These are phyloP conservation scores for Populus hybrid DNA, from an alignment of 441 rosid species.

Conservation along the genomic window DNA sequence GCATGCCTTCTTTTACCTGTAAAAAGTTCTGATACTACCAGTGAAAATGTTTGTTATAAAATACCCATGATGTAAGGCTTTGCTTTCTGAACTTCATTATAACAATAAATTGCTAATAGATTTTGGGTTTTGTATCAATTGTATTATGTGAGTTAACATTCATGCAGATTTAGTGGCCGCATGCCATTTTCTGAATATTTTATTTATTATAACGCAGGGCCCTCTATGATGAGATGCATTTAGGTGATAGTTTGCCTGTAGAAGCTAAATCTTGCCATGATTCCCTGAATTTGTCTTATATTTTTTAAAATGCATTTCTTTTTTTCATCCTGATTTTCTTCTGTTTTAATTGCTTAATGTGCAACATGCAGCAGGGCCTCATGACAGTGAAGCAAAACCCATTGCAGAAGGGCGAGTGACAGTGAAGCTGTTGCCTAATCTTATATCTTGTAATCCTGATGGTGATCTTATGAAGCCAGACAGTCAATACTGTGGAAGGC, in stretches of 20 bases:
- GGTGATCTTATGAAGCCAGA: slow-evolving; percentile 28
- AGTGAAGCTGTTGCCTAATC: slow-evolving; percentile 29
- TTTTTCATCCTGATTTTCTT: neutral
- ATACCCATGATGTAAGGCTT: neutral
- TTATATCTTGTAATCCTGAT: slow-evolving; percentile 27
- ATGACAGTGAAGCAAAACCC: slow-evolving; percentile 34
- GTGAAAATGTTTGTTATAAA: neutral
- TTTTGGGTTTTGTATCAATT: neutral
- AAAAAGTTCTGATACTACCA: neutral
- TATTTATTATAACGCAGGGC: slow-evolving; percentile 1
- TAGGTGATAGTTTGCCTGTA: neutral
- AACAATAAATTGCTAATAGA: too few relatives aligned
- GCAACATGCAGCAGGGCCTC: slow-evolving; percentile 31
- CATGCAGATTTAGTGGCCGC: neutral
- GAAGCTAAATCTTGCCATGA: neutral
- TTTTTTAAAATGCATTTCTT: neutral
- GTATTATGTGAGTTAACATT: neutral
- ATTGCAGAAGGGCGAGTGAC: slow-evolving; percentile 31
- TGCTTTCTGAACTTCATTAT: neutral
- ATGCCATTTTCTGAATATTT: slow-evolving; percentile 9
- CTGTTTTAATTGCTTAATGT: slow-evolving; percentile 17
- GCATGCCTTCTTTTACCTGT: slow-evolving; percentile 3
- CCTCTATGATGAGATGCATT: neutral
- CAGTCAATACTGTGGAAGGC: slow-evolving; percentile 35
- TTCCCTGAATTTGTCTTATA: neutral